A percentile compares a stretch with the other conserved stretches of the same genome.
Evolutionary conservation across 352 stramenopile species (phyloP).

Genomic region (Salisapilia sapeloensis): DNA sequence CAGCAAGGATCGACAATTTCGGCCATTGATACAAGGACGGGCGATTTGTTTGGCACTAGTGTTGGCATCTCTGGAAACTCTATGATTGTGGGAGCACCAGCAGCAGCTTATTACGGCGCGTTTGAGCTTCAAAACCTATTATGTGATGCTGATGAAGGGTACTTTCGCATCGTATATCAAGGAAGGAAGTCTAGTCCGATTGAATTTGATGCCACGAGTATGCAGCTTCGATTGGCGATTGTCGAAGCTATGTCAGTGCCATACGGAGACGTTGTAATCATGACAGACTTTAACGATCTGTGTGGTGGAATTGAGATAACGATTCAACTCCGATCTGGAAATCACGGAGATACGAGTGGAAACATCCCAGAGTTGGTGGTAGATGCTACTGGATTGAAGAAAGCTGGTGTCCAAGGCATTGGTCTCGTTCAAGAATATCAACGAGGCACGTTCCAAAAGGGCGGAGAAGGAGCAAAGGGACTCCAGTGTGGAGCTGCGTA

Average conservation of each 20-base stretch:
- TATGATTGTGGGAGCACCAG: constrained; percentile 43
- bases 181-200: constrained; percentile 32
- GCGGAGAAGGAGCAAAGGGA: constrained; percentile 39
- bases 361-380: constrained; percentile 41
- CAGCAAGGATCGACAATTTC: constrained; percentile 40
- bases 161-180: constrained; percentile 42
- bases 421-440: constrained; percentile 30
- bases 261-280: constrained; percentile 28
- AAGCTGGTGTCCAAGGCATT: constrained; percentile 4
- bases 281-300: constrained; percentile 24
- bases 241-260: constrained; percentile 36
- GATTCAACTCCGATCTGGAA: constrained; percentile 28
- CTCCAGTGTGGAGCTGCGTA: constrained; percentile 56
- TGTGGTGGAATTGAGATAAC: constrained; percentile 31
- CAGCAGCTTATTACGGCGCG: constrained; percentile 45
- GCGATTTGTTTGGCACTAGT: constrained; percentile 59
- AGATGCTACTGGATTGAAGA: constrained; percentile 21
- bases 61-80: constrained; percentile 35
- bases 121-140: constrained; percentile 54
- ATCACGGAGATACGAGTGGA: constrained; percentile 31
- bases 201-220: constrained; percentile 31
- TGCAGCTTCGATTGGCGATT: constrained; percentile 27
- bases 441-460: constrained; percentile 34
- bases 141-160: constrained; percentile 58
- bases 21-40: constrained; percentile 31